phyloP scores from a whole-genome alignment of 2,329 filamentous ascomycete species.

The Fusarium zealandicum region DNA sequence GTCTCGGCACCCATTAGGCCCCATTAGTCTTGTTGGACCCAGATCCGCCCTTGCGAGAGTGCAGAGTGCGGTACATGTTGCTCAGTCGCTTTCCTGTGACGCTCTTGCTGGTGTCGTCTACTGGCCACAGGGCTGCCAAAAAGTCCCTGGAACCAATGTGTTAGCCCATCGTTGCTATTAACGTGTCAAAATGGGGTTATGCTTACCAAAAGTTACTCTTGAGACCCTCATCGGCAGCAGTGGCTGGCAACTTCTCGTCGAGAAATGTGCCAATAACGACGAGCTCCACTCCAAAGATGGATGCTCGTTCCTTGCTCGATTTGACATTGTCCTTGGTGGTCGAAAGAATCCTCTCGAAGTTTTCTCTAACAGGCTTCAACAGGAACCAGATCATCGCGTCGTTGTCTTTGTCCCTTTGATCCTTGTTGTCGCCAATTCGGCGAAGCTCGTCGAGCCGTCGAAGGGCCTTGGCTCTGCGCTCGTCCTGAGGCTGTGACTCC shows the following conservation, averaged over 20 bases:
- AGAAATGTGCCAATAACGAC: conserved; percentile 70
- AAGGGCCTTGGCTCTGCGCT: conserved; percentile 52
- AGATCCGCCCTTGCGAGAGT: conserved; percentile 44
- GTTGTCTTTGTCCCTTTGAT: conserved; percentile 55
- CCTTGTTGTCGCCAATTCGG: conserved; percentile 57
- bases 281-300: conserved; percentile 67
- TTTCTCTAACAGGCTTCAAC: conserved; percentile 66
- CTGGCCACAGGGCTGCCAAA: conserved; percentile 55
- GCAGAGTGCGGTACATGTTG: conserved; percentile 54
- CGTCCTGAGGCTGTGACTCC: conserved; percentile 47
- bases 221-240: conserved; percentile 50
- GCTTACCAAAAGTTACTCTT: conserved; percentile 61
- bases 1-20: conserved; percentile 38
- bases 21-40: conserved; percentile 45
- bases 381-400: conserved; percentile 58
- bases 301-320: conserved; percentile 67
- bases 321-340: conserved; percentile 70
- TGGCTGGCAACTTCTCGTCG: conserved; percentile 54
- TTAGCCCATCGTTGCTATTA: conserved; percentile 24
- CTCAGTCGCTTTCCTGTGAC: conserved; percentile 54
- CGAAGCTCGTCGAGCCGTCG: conserved; percentile 54
- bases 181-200: not conserved
- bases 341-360: conserved; percentile 64
- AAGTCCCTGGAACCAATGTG: conserved; percentile 49
- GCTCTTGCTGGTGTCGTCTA: conserved; percentile 54